phyloP scores from a whole-genome alignment of 2,329 filamentous ascomycete genomes.

The Sphaceloma murrayae region DNA sequence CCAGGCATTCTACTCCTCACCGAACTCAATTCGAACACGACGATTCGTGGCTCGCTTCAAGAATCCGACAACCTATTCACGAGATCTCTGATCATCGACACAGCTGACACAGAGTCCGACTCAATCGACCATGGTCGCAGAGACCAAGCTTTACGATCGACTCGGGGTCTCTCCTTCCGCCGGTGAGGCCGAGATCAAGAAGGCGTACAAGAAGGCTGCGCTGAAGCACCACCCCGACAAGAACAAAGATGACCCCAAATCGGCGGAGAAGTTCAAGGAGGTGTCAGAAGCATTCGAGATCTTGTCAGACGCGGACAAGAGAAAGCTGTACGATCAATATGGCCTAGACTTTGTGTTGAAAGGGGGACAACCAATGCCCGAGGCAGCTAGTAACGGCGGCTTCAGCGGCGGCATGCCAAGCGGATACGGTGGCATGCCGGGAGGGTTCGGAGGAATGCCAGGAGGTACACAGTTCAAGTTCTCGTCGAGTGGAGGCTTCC shows the following conservation, averaged over 20 bases:
- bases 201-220: conserved; percentile 82
- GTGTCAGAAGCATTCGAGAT: conserved; percentile 97
- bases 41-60: not conserved
- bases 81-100: not conserved
- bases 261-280: conserved; percentile 94
- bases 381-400: conserved; percentile 36
- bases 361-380: conserved; percentile 61
- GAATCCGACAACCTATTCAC: not conserved
- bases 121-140: conserved; percentile 70
- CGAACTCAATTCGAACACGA: conserved; percentile 3
- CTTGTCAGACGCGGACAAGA: conserved; percentile 91
- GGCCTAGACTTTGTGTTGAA: conserved; percentile 86
- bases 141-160: conserved; percentile 90
- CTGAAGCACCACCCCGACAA: conserved; percentile 86
- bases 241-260: conserved; percentile 82
- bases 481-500: conserved; percentile 45
- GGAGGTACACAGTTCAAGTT: conserved; percentile 53
- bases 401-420: conserved; percentile 51
- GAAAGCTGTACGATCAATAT: conserved; percentile 88
- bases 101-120: conserved; percentile 3
- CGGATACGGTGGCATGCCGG: conserved; percentile 28
- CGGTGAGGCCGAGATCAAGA: conserved; percentile 91
- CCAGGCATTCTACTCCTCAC: not conserved
- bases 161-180: conserved; percentile 70
- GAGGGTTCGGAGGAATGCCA: conserved; percentile 43